Conservation (phyloP, 257 asterid genomes). For the Cordia subcordata region DNA sequence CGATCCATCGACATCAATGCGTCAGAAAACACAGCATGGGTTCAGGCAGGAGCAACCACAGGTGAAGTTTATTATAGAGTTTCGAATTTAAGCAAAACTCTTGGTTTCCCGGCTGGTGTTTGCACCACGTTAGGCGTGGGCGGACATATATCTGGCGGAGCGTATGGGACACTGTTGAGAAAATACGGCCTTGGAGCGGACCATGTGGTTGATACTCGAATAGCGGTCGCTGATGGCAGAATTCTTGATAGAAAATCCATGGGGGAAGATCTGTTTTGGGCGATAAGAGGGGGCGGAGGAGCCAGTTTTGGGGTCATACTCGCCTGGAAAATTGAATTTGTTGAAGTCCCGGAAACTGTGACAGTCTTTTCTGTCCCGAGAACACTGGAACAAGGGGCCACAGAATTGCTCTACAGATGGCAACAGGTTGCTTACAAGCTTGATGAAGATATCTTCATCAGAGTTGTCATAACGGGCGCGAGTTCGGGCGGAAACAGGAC, state of each 20-base stretch:
- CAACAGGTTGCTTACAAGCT: conserved; percentile 29
- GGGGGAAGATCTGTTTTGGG: no score
- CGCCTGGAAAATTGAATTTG: conserved; percentile 45
- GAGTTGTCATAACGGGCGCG: conserved; percentile 22
- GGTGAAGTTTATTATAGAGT: conserved; percentile 50
- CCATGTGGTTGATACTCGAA: conserved; percentile 33
- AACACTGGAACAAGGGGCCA: conserved; percentile 15
- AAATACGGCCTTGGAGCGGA: conserved; percentile 49
- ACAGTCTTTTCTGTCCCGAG: conserved; percentile 34
- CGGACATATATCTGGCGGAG: conserved; percentile 59
- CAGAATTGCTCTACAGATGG: conserved; percentile 31
- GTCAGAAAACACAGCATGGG: conserved; percentile 41
- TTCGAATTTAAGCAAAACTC: conserved; percentile 18
- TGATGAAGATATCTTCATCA: conserved; percentile 36
- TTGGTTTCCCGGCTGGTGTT: conserved; percentile 45
- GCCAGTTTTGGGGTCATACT: conserved; percentile 50
- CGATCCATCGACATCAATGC: conserved; percentile 30
- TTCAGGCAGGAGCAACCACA: conserved; percentile 47
- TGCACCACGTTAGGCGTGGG: conserved; percentile 55
- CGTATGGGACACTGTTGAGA: conserved; percentile 41
- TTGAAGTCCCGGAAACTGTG: conserved; percentile 30
- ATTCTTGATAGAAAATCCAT: no score
- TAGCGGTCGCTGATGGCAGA: conserved; percentile 26
- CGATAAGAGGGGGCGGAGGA: conserved; percentile 61
- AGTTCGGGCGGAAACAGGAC: not conserved